Evolutionary conservation across 2,329 filamentous ascomycete species (phyloP).

Genomic region (Chaetomium strumarium): DNA sequence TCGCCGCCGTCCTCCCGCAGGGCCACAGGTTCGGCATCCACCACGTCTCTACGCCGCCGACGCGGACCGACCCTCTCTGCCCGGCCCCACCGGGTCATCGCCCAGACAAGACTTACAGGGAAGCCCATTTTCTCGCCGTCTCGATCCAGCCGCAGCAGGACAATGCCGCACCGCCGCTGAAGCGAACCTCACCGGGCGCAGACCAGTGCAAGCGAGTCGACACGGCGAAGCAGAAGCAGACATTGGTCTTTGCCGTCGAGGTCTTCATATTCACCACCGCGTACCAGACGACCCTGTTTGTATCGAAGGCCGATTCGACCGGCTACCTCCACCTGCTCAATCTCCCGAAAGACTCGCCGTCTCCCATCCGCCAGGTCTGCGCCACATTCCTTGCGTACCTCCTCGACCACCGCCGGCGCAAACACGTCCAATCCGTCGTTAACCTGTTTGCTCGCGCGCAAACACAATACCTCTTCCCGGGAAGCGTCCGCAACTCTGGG

Average conservation of each 20-base stretch:
- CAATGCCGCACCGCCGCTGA: constrained; percentile 3
- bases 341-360: constrained; percentile 56
- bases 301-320: constrained; percentile 95
- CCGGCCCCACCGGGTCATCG: constrained; percentile 66
- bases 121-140: constrained; percentile 67
- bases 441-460: constrained; percentile 91
- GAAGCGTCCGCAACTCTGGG: constrained; percentile 72
- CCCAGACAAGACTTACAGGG: constrained; percentile 74
- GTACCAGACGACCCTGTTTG: constrained; percentile 78
- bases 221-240: constrained; percentile 40
- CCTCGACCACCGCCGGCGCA: constrained; percentile 58
- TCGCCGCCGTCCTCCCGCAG: constrained; percentile 49
- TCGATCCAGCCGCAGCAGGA: constrained; percentile 36
- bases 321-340: constrained; percentile 69
- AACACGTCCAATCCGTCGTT: constrained; percentile 64
- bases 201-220: constrained; percentile 26
- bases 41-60: constrained; percentile 82
- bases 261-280: constrained; percentile 80
- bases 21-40: constrained; percentile 61
- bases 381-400: constrained; percentile 72
- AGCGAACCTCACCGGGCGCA: constrained; percentile 21
- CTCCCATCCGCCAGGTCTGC: constrained; percentile 68
- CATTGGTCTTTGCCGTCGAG: constrained; percentile 79
- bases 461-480: constrained; percentile 89
- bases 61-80: constrained; percentile 68